Base-by-base conservation (phyloP, 2,329 filamentous ascomycete genomes). In the Hirsutella thompsonii region DNA sequence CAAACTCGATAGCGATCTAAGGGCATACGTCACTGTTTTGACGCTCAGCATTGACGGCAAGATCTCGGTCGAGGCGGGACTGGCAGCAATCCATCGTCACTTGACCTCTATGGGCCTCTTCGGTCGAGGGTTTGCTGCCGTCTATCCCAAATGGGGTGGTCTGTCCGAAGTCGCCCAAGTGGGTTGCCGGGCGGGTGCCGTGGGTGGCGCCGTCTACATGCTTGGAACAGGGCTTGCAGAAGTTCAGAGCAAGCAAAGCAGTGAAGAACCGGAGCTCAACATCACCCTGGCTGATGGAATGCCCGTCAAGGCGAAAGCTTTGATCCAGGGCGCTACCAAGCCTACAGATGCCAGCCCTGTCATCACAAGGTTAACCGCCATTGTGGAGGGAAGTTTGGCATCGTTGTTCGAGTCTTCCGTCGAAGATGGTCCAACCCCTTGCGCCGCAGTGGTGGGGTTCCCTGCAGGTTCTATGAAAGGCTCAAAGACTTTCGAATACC, bases 121-220 rank as follows among this genome's bases (percentile, higher is more conserved):
- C 51, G 90, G 90, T 0, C 75, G 83, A 37, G 88, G 90, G 9
- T 96, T 96, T 56, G 85, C 85, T 39, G 85, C 87, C 37, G 78
- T 98, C 11, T 76, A 94, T 49, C 82, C 89, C 19, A 95, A 94
- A 68, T 98, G 88, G 81, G 90, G 90, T 37, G 88, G 90, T 21
- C 70, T 83, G 37, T 83, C 87, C 26, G 90, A 98, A 61, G 78
- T 96, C 44, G 79, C 84, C 23, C 90, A 98, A 66, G 88, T 94
- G 20, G 85, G 81, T 4, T 96, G 92, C 57, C 83, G 90, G 50
- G 87, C 90, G 32, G 80, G 81, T 46, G 90, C 90, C 18, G 92
- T 98, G 6, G 90, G 90, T 29, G 92, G 92, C 37, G 86, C 81
- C 10, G 76, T 93, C 3, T 96, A 96, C 62, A 85, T 94, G 58